Evolutionary conservation across 176 grass and related monocot genomes (phyloP).

Genomic region (Raddia guianensis): DNA sequence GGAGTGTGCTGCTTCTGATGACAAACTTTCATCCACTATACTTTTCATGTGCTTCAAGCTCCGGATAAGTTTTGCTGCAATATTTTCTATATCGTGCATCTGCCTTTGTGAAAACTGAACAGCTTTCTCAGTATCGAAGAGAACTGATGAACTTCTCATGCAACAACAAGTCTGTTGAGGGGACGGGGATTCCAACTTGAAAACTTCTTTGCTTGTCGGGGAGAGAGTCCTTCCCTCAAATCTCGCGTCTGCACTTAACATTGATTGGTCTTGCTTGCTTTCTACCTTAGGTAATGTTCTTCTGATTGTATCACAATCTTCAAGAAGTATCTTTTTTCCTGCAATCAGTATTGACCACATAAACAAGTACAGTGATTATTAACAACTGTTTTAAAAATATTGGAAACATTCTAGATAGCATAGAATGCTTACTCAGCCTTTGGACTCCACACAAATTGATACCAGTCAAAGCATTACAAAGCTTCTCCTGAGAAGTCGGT

Average conservation of each 20-base stretch:
- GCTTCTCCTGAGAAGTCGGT: slow-evolving; percentile 53
- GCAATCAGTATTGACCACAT: slow-evolving; percentile 15
- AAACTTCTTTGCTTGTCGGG: slow-evolving; percentile 52
- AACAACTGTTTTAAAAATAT: slow-evolving; percentile 13
- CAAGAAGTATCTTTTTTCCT: slow-evolving; percentile 32
- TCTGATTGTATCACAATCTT: slow-evolving; percentile 32
- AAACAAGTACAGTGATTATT: slow-evolving; percentile 19
- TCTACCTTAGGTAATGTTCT: slow-evolving; percentile 22
- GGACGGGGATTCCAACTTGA: slow-evolving; percentile 46
- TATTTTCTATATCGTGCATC: slow-evolving; percentile 89
- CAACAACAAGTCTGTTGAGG: slow-evolving; percentile 48
- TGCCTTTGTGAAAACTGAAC: slow-evolving; percentile 85
- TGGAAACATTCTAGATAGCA: slow-evolving; percentile 8
- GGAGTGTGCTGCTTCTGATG: slow-evolving; percentile 60
- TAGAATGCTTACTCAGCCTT: slow-evolving; percentile 52
- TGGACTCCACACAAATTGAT: slow-evolving; percentile 53
- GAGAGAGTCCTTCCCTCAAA: slow-evolving; percentile 22
- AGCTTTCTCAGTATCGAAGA: slow-evolving; percentile 70
- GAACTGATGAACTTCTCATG: slow-evolving; percentile 49
- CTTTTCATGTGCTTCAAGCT: slow-evolving; percentile 78
- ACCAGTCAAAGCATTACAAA: slow-evolving; percentile 58
- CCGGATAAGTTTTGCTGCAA: slow-evolving; percentile 81
- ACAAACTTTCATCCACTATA: slow-evolving; percentile 74
- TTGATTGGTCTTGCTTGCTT: slow-evolving; percentile 37
- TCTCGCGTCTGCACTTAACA: slow-evolving; percentile 43